phyloP scores from a whole-genome alignment of 306 rosid species.

The Pueraria montana region DNA sequence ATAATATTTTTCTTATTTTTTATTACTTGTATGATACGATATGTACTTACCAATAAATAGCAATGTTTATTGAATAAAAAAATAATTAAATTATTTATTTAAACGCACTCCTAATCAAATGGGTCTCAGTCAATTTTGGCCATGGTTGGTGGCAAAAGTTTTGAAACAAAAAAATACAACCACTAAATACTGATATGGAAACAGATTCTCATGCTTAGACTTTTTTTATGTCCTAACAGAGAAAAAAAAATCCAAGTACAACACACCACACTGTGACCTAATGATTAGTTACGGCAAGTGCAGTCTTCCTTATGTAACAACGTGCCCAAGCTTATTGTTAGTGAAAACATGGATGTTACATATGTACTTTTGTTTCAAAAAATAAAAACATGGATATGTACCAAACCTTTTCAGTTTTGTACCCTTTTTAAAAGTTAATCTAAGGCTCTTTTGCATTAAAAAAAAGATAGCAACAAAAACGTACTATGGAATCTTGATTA shows the following conservation, averaged over 20 bases:
- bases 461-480: background rate
- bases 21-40: too few relatives aligned
- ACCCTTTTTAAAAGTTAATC: background rate
- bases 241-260: background rate
- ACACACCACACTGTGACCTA: background rate
- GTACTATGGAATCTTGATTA: background rate
- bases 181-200: background rate
- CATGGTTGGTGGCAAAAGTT: too few relatives aligned
- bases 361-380: background rate
- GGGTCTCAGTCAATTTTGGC: too few relatives aligned
- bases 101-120: too few relatives aligned
- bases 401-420: background rate
- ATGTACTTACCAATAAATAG: too few relatives aligned
- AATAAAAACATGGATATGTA: background rate
- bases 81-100: too few relatives aligned
- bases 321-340: background rate
- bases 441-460: background rate
- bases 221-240: background rate
- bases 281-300: conserved; percentile 9
- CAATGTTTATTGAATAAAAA: too few relatives aligned
- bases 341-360: background rate
- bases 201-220: background rate
- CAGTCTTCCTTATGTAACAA: background rate
- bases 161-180: background rate
- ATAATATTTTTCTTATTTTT: too few relatives aligned